Base-by-base conservation (phyloP, 2,329 filamentous ascomycete species). In the Laburnicola sp. region DNA sequence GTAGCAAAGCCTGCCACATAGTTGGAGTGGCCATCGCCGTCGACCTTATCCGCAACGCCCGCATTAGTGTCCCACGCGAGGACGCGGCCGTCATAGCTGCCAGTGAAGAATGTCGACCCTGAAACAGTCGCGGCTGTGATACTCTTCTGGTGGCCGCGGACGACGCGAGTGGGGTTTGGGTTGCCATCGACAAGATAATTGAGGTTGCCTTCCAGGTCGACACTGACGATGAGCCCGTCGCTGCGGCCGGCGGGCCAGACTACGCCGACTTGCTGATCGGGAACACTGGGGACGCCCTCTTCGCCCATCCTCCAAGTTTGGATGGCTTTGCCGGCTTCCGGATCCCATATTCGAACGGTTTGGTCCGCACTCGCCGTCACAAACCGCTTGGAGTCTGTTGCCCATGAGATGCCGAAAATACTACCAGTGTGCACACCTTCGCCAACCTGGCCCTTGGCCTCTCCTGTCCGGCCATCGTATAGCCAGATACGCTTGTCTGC, bases 401-500 rank as follows among this genome's bases (percentile, higher is more conserved):
- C 84, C 94, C 94, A 99, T 16, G 89, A 91, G 4, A 97, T 86
- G 22, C 87, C 87, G 68, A 97, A 96, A 51, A 99, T 94, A 70
- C 91, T 96, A 41, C 94, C 94, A 4, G 86, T 93, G 72, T 99
- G 94, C 59, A 86, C 86, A n/a, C 85, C 86, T 59, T 93, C 87
- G 7, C 88, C 88, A 63, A 99, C 87, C 61, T 89, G 82, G 52
- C 78, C 82, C 38, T 85, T 89, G 1, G 87, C 82, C 69, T 96
- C 91, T 27, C 94, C 94, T 11, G 91, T 96, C 81, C 96, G 96
- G 56, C 93, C 94, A 70, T 99, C 91, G 70, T 97, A 99, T 7
- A 99, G 78, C 80, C 94, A 95, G 59, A 99, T 96, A 68, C 84
- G 85, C 70, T 86, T 86, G 74, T 99, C 94, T n/a, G 89, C 91